Evolutionary conservation across 768 basidiomycete species (phyloP), one percentile per base, ranked within the genome.

Genomic region (Floccularia luteovirens): DNA sequence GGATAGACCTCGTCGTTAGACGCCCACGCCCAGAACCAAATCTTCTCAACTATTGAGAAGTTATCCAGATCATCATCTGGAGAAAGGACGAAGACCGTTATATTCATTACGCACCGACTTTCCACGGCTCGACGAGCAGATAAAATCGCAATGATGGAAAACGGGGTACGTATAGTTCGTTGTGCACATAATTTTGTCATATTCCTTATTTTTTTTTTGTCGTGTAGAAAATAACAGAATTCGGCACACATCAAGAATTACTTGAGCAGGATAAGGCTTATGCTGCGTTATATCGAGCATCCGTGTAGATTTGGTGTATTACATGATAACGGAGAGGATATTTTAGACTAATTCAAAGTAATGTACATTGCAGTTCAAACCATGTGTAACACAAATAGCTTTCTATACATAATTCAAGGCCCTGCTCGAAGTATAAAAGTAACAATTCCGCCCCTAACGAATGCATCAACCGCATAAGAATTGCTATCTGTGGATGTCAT

Each of bases 101-200:
- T 90, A 24, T 89, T 83, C 61, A 85, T 90, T 52, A 90, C 88
- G 4, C 88, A 90, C 61, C 75, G 84, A 44, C 72, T 90, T 43
- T 78, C 82, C 19, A 84, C 82, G 32, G 86, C 87, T 14, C 79
- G 85, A 2, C 76, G 83, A 31, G 88, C 88, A 46, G 85, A 90
- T 63, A 88, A 87, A 61, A 75, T 89, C 47, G 86, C 83, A 31
- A 83, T 88, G 79, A 86, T 89, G 82, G 81, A 88, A 50, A 71
- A 73, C 51, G 86, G 86, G 59, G 73, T 75, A 58, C 49, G 62
- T 54, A 8, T 20, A 38, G 27, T 43, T 27, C 43, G 20, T 42
- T 27, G 22, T 34, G 45, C 34, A 34, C 33, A 35, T 42, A 13
- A 38, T 44, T 38, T 30, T 44, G 25, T 7, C 38, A 37, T n/a